phyloP scores from a whole-genome alignment of 495 filamentous ascomycete species.

The Lentithecium fluviatile region DNA sequence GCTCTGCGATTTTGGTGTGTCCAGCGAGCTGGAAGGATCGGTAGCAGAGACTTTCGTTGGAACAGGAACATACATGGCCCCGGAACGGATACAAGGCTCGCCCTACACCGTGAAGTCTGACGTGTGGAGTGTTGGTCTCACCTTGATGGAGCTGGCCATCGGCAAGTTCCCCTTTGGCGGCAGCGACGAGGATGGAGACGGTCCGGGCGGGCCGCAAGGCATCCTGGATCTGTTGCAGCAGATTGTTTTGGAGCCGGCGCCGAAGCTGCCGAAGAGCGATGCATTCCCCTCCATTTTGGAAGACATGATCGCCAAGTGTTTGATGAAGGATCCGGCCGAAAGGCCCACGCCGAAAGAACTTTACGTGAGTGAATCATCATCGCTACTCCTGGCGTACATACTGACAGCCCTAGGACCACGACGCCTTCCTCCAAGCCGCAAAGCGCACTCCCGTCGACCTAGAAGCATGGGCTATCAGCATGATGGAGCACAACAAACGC shows the following conservation, averaged over 20 bases:
- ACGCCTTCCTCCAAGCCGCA: slow-evolving; percentile 89
- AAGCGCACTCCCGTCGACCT: slow-evolving; percentile 92
- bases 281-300: slow-evolving; percentile 93
- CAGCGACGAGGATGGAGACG: slow-evolving; percentile 65
- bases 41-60: slow-evolving; percentile 97
- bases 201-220: slow-evolving; percentile 75
- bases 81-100: slow-evolving; percentile 93
- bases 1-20: slow-evolving; percentile 96
- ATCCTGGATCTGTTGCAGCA: slow-evolving; percentile 95
- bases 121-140: slow-evolving; percentile 97
- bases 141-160: slow-evolving; percentile 94
- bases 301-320: slow-evolving; percentile 93
- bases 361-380: slow-evolving; percentile 51
- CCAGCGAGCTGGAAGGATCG: slow-evolving; percentile 92
- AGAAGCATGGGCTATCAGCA: slow-evolving; percentile 80
- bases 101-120: slow-evolving; percentile 98
- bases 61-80: slow-evolving; percentile 98
- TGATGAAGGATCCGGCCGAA: slow-evolving; percentile 81
- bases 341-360: slow-evolving; percentile 90
- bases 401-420: slow-evolving; percentile 62
- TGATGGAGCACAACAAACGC: slow-evolving; percentile 88
- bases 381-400: not conserved
- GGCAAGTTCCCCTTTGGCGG: slow-evolving; percentile 92
- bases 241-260: slow-evolving; percentile 94
- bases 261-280: slow-evolving; percentile 90